A percentile compares a stretch with the other conserved stretches of the same genome.
Evolutionary conservation across 2,329 filamentous ascomycete genomes (phyloP).

Genomic region (Apiospora hydei): DNA sequence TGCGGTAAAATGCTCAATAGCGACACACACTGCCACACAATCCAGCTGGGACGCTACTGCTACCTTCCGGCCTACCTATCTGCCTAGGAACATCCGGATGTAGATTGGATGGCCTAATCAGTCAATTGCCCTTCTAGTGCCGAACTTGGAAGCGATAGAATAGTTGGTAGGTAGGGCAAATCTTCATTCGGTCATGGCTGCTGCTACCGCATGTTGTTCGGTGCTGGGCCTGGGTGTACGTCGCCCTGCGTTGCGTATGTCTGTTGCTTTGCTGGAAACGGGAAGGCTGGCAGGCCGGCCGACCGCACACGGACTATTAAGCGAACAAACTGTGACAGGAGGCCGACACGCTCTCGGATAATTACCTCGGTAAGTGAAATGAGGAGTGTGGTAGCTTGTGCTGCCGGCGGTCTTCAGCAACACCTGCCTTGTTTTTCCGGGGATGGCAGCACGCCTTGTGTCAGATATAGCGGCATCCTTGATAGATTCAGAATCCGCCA

Average conservation of each 20-base stretch:
- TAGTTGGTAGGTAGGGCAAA: neutral
- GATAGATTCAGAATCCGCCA: neutral
- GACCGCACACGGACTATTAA: neutral
- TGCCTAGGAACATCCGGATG: neutral
- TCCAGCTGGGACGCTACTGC: slow-evolving; percentile 6
- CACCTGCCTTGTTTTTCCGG: neutral
- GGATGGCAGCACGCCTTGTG: neutral
- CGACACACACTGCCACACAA: slow-evolving; percentile 3
- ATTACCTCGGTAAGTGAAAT: neutral
- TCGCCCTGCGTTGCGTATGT: neutral
- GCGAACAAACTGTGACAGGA: slow-evolving; percentile 13
- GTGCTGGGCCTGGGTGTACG: neutral
- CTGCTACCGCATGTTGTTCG: neutral
- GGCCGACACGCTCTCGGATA: neutral
- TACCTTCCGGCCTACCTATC: neutral
- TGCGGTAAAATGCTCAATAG: slow-evolving; percentile 16
- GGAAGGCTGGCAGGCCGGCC: neutral
- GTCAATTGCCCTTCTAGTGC: slow-evolving; percentile 1
- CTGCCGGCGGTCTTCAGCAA: neutral
- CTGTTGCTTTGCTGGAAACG: neutral
- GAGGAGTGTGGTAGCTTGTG: neutral
- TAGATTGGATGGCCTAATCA: neutral
- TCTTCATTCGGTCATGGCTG: slow-evolving; percentile 10
- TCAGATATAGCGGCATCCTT: neutral
- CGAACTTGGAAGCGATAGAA: slow-evolving; percentile 13